Evolutionary conservation across 495 filamentous ascomycete species (phyloP).

Genomic region (Neurospora tetraspora): DNA sequence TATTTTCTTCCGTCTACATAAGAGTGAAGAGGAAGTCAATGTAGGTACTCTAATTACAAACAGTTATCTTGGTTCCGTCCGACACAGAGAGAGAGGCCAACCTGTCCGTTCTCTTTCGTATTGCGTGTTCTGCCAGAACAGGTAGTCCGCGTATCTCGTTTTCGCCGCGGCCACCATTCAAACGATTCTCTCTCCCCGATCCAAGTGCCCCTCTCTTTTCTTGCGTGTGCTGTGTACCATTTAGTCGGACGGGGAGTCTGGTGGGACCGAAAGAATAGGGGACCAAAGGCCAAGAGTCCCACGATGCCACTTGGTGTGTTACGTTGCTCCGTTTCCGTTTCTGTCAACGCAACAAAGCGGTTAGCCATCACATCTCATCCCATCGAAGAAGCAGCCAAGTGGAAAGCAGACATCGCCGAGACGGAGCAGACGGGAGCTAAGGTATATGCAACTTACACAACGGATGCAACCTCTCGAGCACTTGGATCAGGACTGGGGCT

Average conservation of each 20-base stretch:
- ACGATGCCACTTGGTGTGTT: background rate
- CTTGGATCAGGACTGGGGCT: background rate
- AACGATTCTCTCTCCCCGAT: background rate
- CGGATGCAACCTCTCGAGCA: background rate
- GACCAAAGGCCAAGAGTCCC: background rate
- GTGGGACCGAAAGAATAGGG: background rate
- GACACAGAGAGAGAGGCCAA: background rate
- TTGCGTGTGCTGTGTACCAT: background rate
- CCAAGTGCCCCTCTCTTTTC: background rate
- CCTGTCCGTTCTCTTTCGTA: background rate
- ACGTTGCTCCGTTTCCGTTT: background rate
- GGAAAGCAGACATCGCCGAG: background rate
- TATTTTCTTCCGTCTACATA: background rate
- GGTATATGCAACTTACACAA: background rate
- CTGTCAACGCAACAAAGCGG: background rate
- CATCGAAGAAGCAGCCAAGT: background rate
- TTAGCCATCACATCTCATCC: background rate
- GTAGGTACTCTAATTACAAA: background rate
- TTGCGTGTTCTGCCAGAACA: background rate
- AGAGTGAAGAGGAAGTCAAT: background rate
- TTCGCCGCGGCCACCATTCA: background rate
- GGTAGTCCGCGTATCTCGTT: background rate
- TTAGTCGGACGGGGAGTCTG: background rate
- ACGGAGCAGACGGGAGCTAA: background rate
- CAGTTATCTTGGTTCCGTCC: background rate